Conservation (phyloP, 2,329 filamentous ascomycete genomes). For the Talaromyces sp. region DNA sequence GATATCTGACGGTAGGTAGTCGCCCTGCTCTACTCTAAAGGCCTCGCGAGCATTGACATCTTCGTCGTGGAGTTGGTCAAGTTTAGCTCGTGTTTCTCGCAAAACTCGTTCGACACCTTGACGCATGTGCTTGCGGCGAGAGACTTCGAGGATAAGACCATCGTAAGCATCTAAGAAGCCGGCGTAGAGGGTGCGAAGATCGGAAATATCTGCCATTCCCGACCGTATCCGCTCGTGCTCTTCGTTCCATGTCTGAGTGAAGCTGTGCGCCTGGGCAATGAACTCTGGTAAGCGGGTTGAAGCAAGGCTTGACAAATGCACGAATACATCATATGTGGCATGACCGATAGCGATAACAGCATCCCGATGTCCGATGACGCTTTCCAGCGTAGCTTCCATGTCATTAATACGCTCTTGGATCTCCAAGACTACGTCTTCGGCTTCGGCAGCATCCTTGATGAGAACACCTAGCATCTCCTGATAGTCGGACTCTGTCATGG, state of each 20-base stretch:
- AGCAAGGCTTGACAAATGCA: slow-evolving; percentile 63
- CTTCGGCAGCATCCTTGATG: slow-evolving; percentile 50
- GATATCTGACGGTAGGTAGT: slow-evolving; percentile 80
- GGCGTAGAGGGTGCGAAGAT: slow-evolving; percentile 77
- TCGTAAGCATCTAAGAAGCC: slow-evolving; percentile 82
- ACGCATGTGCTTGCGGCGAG: slow-evolving; percentile 67
- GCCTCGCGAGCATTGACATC: slow-evolving; percentile 70
- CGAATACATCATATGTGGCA: slow-evolving; percentile 60
- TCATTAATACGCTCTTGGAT: slow-evolving; percentile 70
- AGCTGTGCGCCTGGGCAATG: slow-evolving; percentile 44
- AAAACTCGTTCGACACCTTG: slow-evolving; percentile 70
- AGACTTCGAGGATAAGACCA: slow-evolving; percentile 76
- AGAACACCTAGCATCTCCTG: slow-evolving; percentile 80
- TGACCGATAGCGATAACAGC: slow-evolving; percentile 53
- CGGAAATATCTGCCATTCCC: slow-evolving; percentile 71
- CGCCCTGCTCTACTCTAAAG: slow-evolving; percentile 78
- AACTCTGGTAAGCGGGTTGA: slow-evolving; percentile 54
- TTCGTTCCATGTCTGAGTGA: slow-evolving; percentile 61
- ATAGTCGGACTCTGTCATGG: slow-evolving; percentile 70
- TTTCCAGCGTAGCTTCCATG: slow-evolving; percentile 68
- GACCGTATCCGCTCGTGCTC: slow-evolving; percentile 66
- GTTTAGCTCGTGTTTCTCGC: slow-evolving; percentile 69
- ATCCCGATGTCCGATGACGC: slow-evolving; percentile 60
- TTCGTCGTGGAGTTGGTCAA: slow-evolving; percentile 68
- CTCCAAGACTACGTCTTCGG: slow-evolving; percentile 59